Percentiles rank a stretch among this genome's conserved stretches.
Conservation (phyloP, 306 rosid species). For the Vigna nakashimae region DNA sequence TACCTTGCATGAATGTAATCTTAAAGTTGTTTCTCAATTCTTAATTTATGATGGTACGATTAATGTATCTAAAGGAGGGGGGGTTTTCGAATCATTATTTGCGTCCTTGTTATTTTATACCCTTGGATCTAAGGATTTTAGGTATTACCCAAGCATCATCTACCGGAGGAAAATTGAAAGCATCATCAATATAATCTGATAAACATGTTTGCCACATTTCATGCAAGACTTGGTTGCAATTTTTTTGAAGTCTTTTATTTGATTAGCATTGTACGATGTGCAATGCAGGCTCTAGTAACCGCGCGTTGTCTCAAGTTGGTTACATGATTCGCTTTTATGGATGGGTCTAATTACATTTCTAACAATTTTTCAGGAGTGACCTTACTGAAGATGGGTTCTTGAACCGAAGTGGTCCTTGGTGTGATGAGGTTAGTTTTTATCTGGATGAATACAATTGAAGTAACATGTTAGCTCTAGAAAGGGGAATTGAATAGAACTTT, state of each 20-base stretch:
- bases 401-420: constrained; percentile 79
- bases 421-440: constrained; percentile 71
- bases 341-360: constrained; percentile 19
- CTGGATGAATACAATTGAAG: neutral
- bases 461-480: too few species aligned
- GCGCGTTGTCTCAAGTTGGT: neutral
- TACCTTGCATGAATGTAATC: constrained; percentile 21
- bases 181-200: constrained; percentile 15
- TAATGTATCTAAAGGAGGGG: constrained; percentile 9
- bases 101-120: constrained; percentile 10
- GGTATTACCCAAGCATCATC: constrained; percentile 23
- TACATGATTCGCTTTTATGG: constrained; percentile 30
- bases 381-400: constrained; percentile 65
- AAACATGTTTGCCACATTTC: constrained; percentile 20
- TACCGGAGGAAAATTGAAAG: constrained; percentile 30
- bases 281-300: constrained; percentile 24
- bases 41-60: constrained; percentile 18
- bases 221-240: constrained; percentile 33
- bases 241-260: constrained; percentile 22
- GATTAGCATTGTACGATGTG: constrained; percentile 9
- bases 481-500: too few species aligned
- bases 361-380: constrained; percentile 58
- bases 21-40: constrained; percentile 27
- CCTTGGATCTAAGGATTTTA: neutral
- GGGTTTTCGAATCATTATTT: constrained; percentile 6